phyloP scores from a whole-genome alignment of 306 rosid species.

The Pterocarpus santalinus region DNA sequence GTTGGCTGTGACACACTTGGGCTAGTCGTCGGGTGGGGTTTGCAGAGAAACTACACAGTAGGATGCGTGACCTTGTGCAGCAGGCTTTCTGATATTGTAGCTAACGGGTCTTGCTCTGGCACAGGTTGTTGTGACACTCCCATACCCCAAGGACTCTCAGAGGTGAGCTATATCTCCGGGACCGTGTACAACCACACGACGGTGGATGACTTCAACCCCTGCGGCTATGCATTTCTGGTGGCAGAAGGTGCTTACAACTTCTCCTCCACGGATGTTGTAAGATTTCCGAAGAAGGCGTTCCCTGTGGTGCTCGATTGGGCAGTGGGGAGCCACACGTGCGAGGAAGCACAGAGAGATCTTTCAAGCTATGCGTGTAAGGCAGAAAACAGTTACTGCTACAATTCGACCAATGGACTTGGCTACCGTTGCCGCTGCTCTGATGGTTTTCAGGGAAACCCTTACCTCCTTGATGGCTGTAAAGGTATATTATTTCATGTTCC shows the following conservation, averaged over 20 bases:
- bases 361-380: constrained; percentile 6
- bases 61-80: constrained; percentile 35
- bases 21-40: no score
- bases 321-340: constrained; percentile 31
- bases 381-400: neutral
- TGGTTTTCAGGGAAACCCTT: constrained; percentile 51
- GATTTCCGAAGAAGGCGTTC: neutral
- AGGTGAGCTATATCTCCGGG: accelerated
- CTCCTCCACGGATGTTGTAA: neutral
- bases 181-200: neutral
- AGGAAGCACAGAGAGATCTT: neutral
- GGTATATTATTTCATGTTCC: neutral
- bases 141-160: neutral
- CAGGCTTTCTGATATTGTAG: neutral
- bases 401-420: constrained; percentile 10
- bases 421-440: constrained; percentile 49
- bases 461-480: constrained; percentile 40
- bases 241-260: constrained; percentile 42
- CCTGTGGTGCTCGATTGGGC: constrained; percentile 47
- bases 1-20: no score
- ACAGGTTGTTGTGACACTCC: constrained; percentile 45
- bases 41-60: neutral
- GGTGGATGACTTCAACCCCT: neutral
- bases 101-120: constrained; percentile 33
- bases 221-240: constrained; percentile 44